Base-by-base conservation (phyloP, 495 filamentous ascomycete genomes). In the Hypoxylon cercidicola region DNA sequence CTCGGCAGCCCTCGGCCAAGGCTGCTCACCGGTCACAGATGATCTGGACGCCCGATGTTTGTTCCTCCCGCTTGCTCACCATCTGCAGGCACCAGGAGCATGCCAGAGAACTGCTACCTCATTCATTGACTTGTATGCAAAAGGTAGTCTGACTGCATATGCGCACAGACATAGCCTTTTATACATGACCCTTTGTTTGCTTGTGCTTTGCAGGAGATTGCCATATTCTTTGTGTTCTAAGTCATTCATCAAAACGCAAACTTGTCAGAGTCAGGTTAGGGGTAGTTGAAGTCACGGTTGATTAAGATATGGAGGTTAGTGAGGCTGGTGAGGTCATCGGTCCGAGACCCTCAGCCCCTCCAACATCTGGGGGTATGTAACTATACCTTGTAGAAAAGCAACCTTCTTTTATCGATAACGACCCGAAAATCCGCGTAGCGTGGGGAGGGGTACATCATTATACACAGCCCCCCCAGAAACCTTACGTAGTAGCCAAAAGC, bases 261-360 rank as follows among this genome's bases (percentile, higher is more conserved):
- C 23, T 25, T 25, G 5, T 25, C 5, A 25, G 23, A 25, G 23
- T 25, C 23, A 25, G 23, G 23, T 25, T 25, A 25, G 23, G 23
- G 23, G 5, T 25, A 5, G 23, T 25, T n/a, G n/a, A n/a, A n/a
- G n/a, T n/a, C n/a, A n/a, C n/a, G n/a, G n/a, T n/a, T n/a, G n/a
- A n/a, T n/a, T n/a, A 28, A 1, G 30, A 18, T 46, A 9, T 19
- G 32, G 57, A 41, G 57, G 34, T 23, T 55, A 50, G 55, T 68
- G 64, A 41, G 57, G 34, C n/a, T 55, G 45, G 55, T 68, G 64
- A 68, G 64, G 64, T 68, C 64, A 68, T 68, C 64, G 53, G 53
- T 49, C 41, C 46, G 37, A 52, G 40, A 41, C 58, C 62, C 53
- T 32, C 11, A 7, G 28, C 7, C 19, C 10, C 49, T 9, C 41